A percentile compares a stretch with the other conserved stretches of the same genome.
Conservation (phyloP, 257 asterid genomes). For the Marsdenia floribunda region DNA sequence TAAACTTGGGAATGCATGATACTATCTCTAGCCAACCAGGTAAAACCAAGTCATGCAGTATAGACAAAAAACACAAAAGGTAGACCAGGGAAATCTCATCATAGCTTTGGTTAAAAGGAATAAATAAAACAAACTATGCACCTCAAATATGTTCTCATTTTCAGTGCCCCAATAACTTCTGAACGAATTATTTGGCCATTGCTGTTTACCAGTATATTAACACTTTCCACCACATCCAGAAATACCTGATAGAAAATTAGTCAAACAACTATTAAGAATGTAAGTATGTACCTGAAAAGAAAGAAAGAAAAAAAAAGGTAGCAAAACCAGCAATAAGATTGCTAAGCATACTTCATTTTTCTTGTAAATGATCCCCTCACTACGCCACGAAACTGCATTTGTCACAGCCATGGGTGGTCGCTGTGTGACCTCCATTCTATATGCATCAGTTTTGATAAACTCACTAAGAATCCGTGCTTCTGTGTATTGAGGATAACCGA, state of each 20-base stretch:
- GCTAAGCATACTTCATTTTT: slow-evolving; percentile 71
- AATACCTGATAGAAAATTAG: slow-evolving; percentile 33
- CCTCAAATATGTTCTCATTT: slow-evolving; percentile 48
- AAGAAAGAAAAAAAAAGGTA: neutral
- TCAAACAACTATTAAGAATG: neutral
- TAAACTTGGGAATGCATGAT: neutral
- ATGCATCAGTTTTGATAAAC: slow-evolving; percentile 98
- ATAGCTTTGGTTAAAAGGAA: neutral
- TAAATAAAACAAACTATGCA: slow-evolving; percentile 16
- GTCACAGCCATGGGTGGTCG: slow-evolving; percentile 99
- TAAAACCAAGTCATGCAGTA: neutral
- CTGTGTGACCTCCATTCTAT: slow-evolving; percentile 94
- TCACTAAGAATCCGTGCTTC: slow-evolving; percentile 98
- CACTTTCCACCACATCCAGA: slow-evolving; percentile 50
- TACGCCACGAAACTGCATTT: slow-evolving; percentile 99
- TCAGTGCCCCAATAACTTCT: slow-evolving; percentile 46
- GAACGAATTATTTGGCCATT: slow-evolving; percentile 48
- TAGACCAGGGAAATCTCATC: neutral
- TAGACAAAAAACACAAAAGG: neutral
- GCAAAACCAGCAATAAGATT: neutral
- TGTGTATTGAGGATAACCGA: slow-evolving; percentile 96
- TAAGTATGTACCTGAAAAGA: too few species aligned
- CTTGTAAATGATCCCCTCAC: slow-evolving; percentile 93
- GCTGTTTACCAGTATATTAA: slow-evolving; percentile 42
- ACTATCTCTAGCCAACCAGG: neutral